phyloP scores from a whole-genome alignment of 2,329 filamentous ascomycete genomes.

The Microcyclosporella mali region DNA sequence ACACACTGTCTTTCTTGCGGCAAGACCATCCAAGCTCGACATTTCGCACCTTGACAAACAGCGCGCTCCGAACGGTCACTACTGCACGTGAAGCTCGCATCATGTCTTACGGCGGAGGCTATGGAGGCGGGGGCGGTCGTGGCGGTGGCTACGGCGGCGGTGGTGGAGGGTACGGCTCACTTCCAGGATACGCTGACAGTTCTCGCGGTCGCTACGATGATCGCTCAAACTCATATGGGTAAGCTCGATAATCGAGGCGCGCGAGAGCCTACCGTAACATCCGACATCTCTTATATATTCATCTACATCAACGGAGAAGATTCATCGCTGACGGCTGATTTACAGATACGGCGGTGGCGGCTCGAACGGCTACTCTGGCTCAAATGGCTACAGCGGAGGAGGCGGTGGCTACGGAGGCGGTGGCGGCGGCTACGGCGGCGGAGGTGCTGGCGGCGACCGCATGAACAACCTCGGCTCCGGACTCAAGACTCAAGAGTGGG shows the following conservation, averaged over 20 bases:
- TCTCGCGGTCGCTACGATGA: slow-evolving; percentile 36
- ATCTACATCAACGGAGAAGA: slow-evolving; percentile 1
- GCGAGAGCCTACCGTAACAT: slow-evolving; percentile 29
- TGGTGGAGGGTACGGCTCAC: slow-evolving; percentile 31
- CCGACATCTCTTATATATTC: slow-evolving; percentile 6
- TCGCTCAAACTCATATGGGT: slow-evolving; percentile 41
- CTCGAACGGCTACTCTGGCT: slow-evolving; percentile 32
- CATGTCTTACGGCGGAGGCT: slow-evolving; percentile 66
- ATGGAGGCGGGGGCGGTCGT: slow-evolving; percentile 43
- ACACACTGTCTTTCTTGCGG: not conserved
- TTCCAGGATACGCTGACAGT: slow-evolving; percentile 38
- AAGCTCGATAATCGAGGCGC: slow-evolving; percentile 37
- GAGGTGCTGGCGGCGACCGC: slow-evolving; percentile 74
- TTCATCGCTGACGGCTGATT: not conserved
- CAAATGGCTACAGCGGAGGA: slow-evolving; percentile 29
- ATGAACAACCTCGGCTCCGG: slow-evolving; percentile 88
- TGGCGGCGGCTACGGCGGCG: slow-evolving; percentile 38
- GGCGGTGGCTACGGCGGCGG: slow-evolving; percentile 38
- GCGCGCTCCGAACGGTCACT: slow-evolving; percentile 13
- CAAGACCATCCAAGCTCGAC: slow-evolving; percentile 2
- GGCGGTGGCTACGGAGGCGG: slow-evolving; percentile 29
- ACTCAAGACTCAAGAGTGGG: slow-evolving; percentile 84
- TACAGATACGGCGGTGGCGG: slow-evolving; percentile 20
- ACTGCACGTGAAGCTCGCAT: slow-evolving; percentile 26
- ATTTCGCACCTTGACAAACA: slow-evolving; percentile 1